A percentile compares a stretch with the other conserved stretches of the same genome.
These are phyloP conservation scores for Spizellomyces sp. DNA, from an alignment of 192 early-diverging fungal species.

Conservation along the genomic window DNA sequence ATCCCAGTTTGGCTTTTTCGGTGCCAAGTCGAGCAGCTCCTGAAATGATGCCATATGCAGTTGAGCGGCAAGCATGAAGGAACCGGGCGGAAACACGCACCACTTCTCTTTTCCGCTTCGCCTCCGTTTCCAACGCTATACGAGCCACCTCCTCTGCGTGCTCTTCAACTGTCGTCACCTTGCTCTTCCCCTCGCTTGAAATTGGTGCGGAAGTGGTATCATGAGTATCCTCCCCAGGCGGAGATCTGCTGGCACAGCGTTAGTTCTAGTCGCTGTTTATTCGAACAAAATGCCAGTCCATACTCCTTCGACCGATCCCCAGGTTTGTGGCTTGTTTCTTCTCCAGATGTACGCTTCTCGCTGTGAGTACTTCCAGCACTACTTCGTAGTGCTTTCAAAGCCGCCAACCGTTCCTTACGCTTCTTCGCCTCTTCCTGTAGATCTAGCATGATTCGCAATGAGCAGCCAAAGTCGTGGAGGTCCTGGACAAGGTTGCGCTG, in stretches of 20 bases:
- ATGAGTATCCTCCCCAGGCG: neutral
- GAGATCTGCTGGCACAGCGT: too few relatives aligned
- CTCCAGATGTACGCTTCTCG: neutral
- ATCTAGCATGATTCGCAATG: neutral
- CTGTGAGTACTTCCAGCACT: conserved; percentile 10
- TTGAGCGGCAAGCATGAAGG: neutral
- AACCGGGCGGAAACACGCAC: conserved; percentile 37
- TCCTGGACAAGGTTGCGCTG: too few relatives aligned
- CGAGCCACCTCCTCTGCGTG: conserved; percentile 41
- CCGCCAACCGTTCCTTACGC: conserved; percentile 69
- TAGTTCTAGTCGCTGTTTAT: too few relatives aligned
- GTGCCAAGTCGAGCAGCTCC: conserved; percentile 81
- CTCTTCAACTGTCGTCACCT: conserved; percentile 9
- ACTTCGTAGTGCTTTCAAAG: conserved; percentile 51
- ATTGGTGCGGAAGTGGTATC: conserved; percentile 16
- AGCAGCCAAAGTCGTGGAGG: too few relatives aligned
- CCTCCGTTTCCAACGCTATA: conserved; percentile 55
- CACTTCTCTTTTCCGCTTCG: conserved; percentile 61
- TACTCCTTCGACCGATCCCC: too few relatives aligned
- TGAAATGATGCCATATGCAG: conserved; percentile 29
- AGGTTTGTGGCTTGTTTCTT: neutral
- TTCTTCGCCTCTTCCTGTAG: conserved; percentile 46
- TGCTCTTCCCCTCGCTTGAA: neutral
- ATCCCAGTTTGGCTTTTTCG: conserved; percentile 89
- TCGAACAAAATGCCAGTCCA: too few relatives aligned